Evolutionary conservation across 441 rosid species (phyloP).

Genomic region (Erodium texanum): DNA sequence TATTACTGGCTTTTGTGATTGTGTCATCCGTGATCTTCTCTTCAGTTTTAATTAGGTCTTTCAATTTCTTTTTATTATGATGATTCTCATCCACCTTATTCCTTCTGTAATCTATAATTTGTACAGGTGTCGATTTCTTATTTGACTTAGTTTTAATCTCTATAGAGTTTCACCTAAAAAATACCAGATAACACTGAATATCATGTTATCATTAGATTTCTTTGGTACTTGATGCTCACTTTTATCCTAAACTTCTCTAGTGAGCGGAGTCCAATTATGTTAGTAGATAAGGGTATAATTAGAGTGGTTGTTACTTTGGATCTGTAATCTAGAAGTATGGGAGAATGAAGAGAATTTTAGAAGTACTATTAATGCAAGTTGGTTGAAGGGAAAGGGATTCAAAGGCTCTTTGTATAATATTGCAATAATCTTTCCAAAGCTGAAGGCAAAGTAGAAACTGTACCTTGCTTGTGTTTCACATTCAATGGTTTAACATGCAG

Average conservation of each 20-base stretch:
- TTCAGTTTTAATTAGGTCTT: neutral
- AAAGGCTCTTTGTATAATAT: neutral
- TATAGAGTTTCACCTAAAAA: no score
- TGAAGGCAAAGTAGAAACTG: neutral
- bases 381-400: neutral
- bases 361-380: no score
- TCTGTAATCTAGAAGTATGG: neutral
- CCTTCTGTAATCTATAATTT: neutral
- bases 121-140: neutral
- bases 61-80: neutral
- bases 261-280: neutral
- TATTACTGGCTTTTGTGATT: neutral
- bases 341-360: neutral
- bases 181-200: neutral
- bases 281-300: no score
- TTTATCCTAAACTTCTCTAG: no score
- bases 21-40: neutral
- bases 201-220: neutral
- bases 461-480: neutral
- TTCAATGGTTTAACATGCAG: conserved; percentile 7
- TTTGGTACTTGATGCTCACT: neutral
- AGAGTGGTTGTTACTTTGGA: neutral
- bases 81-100: neutral
- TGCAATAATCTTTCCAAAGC: neutral
- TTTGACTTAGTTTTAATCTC: neutral